Percentiles rank a stretch among this genome's conserved stretches.
phyloP scores from a whole-genome alignment of 2,329 filamentous ascomycete species.

The Talaromyces sp. region DNA sequence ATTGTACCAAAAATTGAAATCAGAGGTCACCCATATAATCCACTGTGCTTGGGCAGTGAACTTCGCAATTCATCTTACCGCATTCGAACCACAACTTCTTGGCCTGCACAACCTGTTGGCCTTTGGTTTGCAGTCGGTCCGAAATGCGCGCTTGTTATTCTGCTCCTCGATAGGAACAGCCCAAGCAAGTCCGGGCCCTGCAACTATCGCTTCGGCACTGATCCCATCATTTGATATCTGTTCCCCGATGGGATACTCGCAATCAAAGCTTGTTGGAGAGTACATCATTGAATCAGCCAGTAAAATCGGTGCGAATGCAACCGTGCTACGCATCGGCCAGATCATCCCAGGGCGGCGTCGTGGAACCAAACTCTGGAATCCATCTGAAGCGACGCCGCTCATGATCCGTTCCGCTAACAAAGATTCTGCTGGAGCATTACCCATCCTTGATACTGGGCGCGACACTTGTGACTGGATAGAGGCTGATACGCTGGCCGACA shows the following conservation, averaged over 20 bases:
- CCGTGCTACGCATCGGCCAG: slow-evolving; percentile 31
- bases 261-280: slow-evolving; percentile 30
- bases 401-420: slow-evolving; percentile 28
- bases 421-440: slow-evolving; percentile 20
- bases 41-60: slow-evolving; percentile 56
- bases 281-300: slow-evolving; percentile 25
- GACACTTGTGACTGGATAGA: slow-evolving; percentile 28
- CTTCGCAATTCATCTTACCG: slow-evolving; percentile 47
- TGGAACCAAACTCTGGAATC: slow-evolving; percentile 30
- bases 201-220: slow-evolving; percentile 16
- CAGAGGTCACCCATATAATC: slow-evolving; percentile 43
- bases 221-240: slow-evolving; percentile 14
- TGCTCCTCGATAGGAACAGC: slow-evolving; percentile 50
- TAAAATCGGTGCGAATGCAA: slow-evolving; percentile 20
- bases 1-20: slow-evolving; percentile 35
- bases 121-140: slow-evolving; percentile 1
- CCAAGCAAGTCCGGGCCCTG: slow-evolving; percentile 6
- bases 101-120: slow-evolving; percentile 39
- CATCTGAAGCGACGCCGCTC: slow-evolving; percentile 27
- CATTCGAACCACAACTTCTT: slow-evolving; percentile 44
- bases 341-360: slow-evolving; percentile 28
- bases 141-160: slow-evolving; percentile 39
- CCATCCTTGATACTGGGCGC: slow-evolving; percentile 15
- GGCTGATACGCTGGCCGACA: slow-evolving; percentile 24
- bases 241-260: slow-evolving; percentile 28